phyloP scores from a whole-genome alignment of 2,329 filamentous ascomycete genomes.

The Penicillium sp. region DNA sequence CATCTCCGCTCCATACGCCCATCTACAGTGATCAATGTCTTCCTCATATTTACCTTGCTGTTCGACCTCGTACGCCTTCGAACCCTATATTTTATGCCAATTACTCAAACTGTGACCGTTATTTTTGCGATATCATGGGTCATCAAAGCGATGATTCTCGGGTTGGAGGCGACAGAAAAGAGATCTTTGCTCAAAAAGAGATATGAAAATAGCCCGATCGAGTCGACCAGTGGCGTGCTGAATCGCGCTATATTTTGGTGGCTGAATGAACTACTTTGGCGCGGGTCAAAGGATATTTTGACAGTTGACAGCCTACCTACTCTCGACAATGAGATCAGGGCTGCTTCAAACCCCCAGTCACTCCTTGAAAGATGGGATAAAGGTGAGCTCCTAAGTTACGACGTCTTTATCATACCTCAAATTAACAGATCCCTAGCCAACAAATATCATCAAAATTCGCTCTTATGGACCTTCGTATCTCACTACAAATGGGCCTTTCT shows the following conservation, averaged over 20 bases:
- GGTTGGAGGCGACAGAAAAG: conserved; percentile 47
- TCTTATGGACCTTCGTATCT: conserved; percentile 19
- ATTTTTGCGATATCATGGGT: conserved; percentile 17
- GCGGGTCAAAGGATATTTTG: conserved; percentile 32
- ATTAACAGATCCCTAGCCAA: conserved; percentile 11
- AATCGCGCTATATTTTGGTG: conserved; percentile 37
- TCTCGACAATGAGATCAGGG: conserved; percentile 33
- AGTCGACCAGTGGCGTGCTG: conserved; percentile 26
- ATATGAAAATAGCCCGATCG: conserved; percentile 16
- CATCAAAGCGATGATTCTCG: conserved; percentile 42
- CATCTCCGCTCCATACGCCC: conserved; percentile 19
- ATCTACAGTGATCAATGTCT: conserved; percentile 17
- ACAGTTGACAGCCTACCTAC: conserved; percentile 42
- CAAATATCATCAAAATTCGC: conserved; percentile 14
- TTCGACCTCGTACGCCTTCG: conserved; percentile 19
- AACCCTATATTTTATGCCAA: conserved; percentile 16
- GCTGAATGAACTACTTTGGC: conserved; percentile 35
- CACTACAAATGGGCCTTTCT: conserved; percentile 22
- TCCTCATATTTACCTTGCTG: conserved; percentile 9
- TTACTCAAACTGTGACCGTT: conserved; percentile 6
- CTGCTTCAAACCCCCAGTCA: conserved; percentile 30
- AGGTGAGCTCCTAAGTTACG: conserved; percentile 13
- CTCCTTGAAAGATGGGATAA: conserved; percentile 34
- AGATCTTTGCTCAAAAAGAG: conserved; percentile 18
- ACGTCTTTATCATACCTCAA: neutral